These are phyloP conservation scores for Podospora comata DNA, from an alignment of 495 filamentous ascomycete species.

Conservation along the genomic window DNA sequence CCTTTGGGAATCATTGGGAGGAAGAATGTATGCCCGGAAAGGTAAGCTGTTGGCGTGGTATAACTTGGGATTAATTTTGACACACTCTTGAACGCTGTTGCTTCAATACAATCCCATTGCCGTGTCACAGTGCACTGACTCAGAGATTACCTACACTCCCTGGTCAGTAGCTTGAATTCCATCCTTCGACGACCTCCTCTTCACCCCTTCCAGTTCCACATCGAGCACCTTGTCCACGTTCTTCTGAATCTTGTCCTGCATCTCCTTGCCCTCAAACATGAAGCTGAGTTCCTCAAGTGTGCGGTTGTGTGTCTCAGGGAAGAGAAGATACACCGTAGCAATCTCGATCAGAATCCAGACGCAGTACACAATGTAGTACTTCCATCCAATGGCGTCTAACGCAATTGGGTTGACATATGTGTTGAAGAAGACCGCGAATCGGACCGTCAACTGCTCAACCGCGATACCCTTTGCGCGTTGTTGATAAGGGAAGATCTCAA, in stretches of 20 bases:
- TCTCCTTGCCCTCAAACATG: constrained; percentile 42
- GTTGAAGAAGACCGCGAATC: constrained; percentile 50
- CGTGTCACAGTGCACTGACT: too few relatives aligned
- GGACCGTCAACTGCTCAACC: constrained; percentile 56
- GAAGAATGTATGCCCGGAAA: too few relatives aligned
- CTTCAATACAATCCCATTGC: too few relatives aligned
- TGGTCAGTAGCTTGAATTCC: not conserved
- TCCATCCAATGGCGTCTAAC: constrained; percentile 55
- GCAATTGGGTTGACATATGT: constrained; percentile 65
- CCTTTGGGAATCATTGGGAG: too few relatives aligned
- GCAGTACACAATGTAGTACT: constrained; percentile 61
- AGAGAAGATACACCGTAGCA: constrained; percentile 55
- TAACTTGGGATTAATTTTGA: too few relatives aligned
- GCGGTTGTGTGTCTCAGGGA: constrained; percentile 58
- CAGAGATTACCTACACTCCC: not conserved
- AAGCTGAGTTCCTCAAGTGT: constrained; percentile 47
- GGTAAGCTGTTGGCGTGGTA: too few relatives aligned
- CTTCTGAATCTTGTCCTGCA: constrained; percentile 35
- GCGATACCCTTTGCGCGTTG: constrained; percentile 57
- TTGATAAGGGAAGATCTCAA: constrained; percentile 60
- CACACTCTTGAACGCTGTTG: too few relatives aligned
- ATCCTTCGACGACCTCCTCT: constrained; percentile 7
- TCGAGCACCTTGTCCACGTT: constrained; percentile 38
- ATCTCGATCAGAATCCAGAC: constrained; percentile 56
- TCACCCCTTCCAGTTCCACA: constrained; percentile 26